Conservation (phyloP, 106 monocot species). For the Iris macrosiphon region DNA sequence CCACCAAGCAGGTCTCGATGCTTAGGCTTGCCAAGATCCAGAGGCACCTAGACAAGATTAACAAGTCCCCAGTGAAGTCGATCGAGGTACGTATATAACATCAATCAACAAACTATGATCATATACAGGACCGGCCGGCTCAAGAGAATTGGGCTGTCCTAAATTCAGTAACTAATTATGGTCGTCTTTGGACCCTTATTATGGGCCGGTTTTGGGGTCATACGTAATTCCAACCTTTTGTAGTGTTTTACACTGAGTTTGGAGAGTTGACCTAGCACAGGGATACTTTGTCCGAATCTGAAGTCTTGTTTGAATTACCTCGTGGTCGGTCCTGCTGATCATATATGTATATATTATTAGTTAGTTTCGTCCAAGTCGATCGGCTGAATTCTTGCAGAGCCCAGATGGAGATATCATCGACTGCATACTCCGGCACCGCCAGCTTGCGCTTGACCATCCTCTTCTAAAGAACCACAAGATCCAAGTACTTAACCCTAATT, state of each 20-base stretch:
- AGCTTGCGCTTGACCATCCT: conserved; percentile 82
- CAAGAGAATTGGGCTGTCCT: too few relatives aligned
- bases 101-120: too few relatives aligned
- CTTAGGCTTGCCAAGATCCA: conserved; percentile 56
- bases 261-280: too few relatives aligned
- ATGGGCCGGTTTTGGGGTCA: too few relatives aligned
- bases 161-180: too few relatives aligned
- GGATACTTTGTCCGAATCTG: too few relatives aligned
- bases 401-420: conserved; percentile 88
- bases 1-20: conserved; percentile 8
- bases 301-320: too few relatives aligned
- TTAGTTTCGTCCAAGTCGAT: not conserved
- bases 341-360: too few relatives aligned
- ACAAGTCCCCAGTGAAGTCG: conserved; percentile 58
- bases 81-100: conserved; percentile 17
- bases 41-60: conserved; percentile 56
- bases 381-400: conserved; percentile 37
- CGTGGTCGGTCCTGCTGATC: too few relatives aligned
- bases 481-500: conserved; percentile 41
- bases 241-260: too few relatives aligned
- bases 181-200: too few relatives aligned
- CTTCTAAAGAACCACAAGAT: conserved; percentile 78
- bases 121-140: too few relatives aligned
- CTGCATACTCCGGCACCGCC: conserved; percentile 60
- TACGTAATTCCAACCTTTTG: not conserved